Conservation (phyloP, 495 filamentous ascomycete genomes). For the Pseudomonodictys pantanalensis region DNA sequence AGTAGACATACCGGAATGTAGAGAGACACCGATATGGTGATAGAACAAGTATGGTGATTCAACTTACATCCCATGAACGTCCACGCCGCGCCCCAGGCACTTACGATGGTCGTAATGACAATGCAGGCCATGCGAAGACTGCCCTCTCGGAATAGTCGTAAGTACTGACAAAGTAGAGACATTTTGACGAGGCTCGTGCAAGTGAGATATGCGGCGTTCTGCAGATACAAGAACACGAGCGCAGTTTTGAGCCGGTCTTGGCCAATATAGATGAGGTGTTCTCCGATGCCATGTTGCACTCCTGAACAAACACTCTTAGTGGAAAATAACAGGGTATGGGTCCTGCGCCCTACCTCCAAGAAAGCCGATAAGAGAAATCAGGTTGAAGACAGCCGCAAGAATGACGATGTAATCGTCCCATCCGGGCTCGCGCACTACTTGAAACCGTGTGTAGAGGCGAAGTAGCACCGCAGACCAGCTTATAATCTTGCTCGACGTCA, state of each 20-base stretch:
- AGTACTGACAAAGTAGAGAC: conserved; percentile 23
- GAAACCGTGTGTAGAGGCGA: conserved; percentile 12
- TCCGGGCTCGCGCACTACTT: conserved; percentile 8
- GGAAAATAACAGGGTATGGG: background rate
- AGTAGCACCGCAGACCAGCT: background rate
- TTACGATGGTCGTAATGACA: conserved; percentile 1
- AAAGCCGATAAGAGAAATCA: background rate
- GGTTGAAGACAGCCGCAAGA: background rate
- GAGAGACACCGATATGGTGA: background rate
- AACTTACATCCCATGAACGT: background rate
- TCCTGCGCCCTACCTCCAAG: conserved; percentile 2
- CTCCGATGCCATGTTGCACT: background rate
- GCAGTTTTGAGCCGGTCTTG: background rate
- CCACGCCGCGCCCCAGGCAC: conserved; percentile 1
- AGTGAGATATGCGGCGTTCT: background rate
- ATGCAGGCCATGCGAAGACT: background rate
- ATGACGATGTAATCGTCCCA: conserved; percentile 22
- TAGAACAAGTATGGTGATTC: background rate
- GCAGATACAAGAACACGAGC: conserved; percentile 9
- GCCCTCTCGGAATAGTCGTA: conserved; percentile 15
- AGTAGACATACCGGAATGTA: background rate
- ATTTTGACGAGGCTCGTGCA: conserved; percentile 11
- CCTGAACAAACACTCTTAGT: background rate
- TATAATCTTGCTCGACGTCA: background rate
- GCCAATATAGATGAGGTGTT: background rate